Conservation (phyloP, 208 protist genomes). For the Leptomonas seymouri region DNA sequence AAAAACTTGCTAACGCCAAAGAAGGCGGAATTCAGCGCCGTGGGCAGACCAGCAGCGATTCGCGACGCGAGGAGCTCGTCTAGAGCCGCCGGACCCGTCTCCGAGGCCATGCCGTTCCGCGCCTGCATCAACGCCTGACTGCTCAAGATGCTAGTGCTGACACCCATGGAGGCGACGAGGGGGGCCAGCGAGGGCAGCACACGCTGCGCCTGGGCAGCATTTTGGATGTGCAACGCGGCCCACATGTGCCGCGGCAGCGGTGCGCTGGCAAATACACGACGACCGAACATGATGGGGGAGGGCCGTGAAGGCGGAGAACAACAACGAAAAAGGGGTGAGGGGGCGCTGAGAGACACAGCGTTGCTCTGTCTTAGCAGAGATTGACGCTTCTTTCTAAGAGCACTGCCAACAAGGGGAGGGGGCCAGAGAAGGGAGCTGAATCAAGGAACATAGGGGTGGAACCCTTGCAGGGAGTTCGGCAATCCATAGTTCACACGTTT, state of each 20-base stretch:
- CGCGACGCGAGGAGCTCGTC: constrained; percentile 24
- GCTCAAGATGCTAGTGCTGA: constrained; percentile 32
- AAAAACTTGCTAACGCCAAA: constrained; percentile 12
- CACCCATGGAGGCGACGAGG: constrained; percentile 27
- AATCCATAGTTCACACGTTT: no score
- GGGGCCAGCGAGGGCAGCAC: constrained; percentile 65
- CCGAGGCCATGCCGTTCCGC: constrained; percentile 35
- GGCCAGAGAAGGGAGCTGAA: no score
- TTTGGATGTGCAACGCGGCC: constrained; percentile 72
- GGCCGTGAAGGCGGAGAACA: background rate
- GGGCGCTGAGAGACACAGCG: background rate
- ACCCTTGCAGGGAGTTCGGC: no score
- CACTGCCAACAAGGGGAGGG: no score
- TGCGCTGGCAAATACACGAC: constrained; percentile 81
- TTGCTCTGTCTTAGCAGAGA: no score
- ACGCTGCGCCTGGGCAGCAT: constrained; percentile 53
- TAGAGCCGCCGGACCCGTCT: constrained; percentile 3
- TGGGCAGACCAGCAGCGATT: background rate
- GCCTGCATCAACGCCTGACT: constrained; percentile 26
- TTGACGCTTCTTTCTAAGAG: no score
- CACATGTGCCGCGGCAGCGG: constrained; percentile 73
- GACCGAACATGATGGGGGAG: constrained; percentile 61
- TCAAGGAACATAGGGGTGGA: no score
- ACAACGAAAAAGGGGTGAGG: background rate
- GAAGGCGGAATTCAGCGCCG: constrained; percentile 10